phyloP scores from a whole-genome alignment of 305 asterid genomes.

The Rubia occidens region DNA sequence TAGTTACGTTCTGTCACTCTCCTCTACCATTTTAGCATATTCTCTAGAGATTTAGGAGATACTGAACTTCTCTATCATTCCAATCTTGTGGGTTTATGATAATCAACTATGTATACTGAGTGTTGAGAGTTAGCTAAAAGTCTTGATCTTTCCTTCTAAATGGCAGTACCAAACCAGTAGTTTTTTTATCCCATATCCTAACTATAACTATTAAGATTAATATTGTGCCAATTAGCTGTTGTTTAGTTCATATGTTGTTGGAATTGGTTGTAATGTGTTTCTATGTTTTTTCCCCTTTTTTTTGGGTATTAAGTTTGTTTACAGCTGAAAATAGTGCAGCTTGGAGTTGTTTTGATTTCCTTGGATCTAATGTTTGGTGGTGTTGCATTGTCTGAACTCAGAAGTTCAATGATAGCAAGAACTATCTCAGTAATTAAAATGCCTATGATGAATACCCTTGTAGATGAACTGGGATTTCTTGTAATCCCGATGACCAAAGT shows the following conservation, averaged over 20 bases:
- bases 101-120: too few relatives aligned
- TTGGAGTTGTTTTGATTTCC: background rate
- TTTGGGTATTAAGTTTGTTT: background rate
- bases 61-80: too few relatives aligned
- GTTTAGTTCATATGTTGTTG: background rate
- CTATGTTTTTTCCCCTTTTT: background rate
- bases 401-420: constrained; percentile 57
- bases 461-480: constrained; percentile 79
- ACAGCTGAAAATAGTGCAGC: background rate
- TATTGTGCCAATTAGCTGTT: too few relatives aligned
- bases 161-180: too few relatives aligned
- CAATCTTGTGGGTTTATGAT: too few relatives aligned
- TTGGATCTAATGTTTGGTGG: constrained; percentile 19
- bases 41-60: too few relatives aligned
- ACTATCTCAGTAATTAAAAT: constrained; percentile 59
- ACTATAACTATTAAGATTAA: too few relatives aligned
- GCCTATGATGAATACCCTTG: constrained; percentile 71
- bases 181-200: too few relatives aligned
- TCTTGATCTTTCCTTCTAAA: too few relatives aligned
- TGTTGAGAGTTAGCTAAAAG: too few relatives aligned
- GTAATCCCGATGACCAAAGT: constrained; percentile 62
- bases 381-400: constrained; percentile 68
- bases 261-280: background rate
- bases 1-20: too few relatives aligned
- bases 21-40: too few relatives aligned